A percentile compares a stretch with the other conserved stretches of the same genome.
Evolutionary conservation across 2,329 filamentous ascomycete genomes (phyloP).

Genomic region (Alternaria metachromatica): DNA sequence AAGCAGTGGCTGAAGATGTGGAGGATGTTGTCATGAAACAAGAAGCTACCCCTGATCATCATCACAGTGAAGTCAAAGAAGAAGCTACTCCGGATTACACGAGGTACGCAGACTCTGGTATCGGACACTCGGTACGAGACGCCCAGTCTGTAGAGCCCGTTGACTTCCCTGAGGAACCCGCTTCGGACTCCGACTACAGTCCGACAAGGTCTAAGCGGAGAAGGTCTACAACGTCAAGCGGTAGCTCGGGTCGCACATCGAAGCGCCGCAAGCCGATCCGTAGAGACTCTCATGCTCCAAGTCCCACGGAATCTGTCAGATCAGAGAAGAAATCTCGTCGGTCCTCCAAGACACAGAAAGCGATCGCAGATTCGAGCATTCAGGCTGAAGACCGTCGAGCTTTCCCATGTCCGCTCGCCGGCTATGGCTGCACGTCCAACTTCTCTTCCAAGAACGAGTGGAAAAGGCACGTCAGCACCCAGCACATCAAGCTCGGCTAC

Average conservation of each 20-base stretch:
- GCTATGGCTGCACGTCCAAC: constrained; percentile 74
- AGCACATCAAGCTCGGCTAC: constrained; percentile 77
- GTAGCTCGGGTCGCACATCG: constrained; percentile 17
- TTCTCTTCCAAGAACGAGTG: constrained; percentile 92
- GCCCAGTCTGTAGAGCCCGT: constrained; percentile 48
- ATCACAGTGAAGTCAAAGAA: constrained; percentile 22
- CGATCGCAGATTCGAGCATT: constrained; percentile 10
- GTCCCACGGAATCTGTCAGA: constrained; percentile 10
- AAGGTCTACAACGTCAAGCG: constrained; percentile 36
- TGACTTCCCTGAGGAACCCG: constrained; percentile 34
- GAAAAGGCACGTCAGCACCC: constrained; percentile 85
- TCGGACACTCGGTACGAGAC: constrained; percentile 39
- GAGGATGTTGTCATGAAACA: constrained; percentile 32
- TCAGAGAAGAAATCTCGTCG: constrained; percentile 29
- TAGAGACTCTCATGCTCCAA: constrained; percentile 28
- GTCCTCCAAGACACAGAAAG: constrained; percentile 16
- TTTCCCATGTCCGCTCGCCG: constrained; percentile 79
- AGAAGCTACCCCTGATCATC: constrained; percentile 26
- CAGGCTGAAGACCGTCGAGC: constrained; percentile 51
- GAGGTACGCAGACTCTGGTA: constrained; percentile 34
- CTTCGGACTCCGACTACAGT: constrained; percentile 47
- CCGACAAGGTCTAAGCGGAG: constrained; percentile 34
- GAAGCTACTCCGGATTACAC: constrained; percentile 20
- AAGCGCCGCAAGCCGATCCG: constrained; percentile 29
- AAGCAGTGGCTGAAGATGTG: constrained; percentile 33